Evolutionary conservation across 192 early-diverging fungal species (phyloP).

Genomic region (Linnemannia exigua): DNA sequence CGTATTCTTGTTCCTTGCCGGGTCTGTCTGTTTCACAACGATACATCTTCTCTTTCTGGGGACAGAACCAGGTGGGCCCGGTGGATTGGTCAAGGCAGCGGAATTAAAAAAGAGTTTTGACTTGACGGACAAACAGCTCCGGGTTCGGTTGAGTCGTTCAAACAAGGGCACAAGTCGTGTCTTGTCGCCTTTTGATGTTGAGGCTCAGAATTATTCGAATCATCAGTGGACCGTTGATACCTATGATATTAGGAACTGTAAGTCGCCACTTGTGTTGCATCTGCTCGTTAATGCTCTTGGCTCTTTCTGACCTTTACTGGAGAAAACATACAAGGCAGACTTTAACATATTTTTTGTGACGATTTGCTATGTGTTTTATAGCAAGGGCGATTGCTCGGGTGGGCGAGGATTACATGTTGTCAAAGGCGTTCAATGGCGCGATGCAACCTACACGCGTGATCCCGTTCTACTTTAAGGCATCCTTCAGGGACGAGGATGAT

Average conservation of each 20-base stretch:
- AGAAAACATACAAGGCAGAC: neutral
- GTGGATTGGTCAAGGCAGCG: neutral
- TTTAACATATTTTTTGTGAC: neutral
- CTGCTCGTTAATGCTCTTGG: too few relatives aligned
- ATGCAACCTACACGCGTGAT: constrained; percentile 72
- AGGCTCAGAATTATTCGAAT: constrained; percentile 32
- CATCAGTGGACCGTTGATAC: constrained; percentile 46
- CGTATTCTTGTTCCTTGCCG: constrained; percentile 23
- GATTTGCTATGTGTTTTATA: neutral
- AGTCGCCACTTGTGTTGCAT: too few relatives aligned
- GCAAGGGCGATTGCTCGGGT: constrained; percentile 39
- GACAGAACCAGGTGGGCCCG: neutral
- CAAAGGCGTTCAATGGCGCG: constrained; percentile 68
- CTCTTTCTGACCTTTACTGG: neutral
- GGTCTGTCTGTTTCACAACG: constrained; percentile 47
- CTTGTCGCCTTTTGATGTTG: constrained; percentile 38
- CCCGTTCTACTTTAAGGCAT: constrained; percentile 70
- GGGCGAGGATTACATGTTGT: constrained; percentile 67
- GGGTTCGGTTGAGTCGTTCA: neutral
- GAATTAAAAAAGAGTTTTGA: constrained; percentile 26
- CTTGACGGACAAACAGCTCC: constrained; percentile 22
- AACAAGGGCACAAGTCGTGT: neutral
- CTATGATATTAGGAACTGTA: constrained; percentile 37
- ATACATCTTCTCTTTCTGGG: constrained; percentile 34
- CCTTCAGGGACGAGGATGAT: constrained; percentile 46